These are phyloP conservation scores for Penicillium parvum DNA, from an alignment of 495 filamentous ascomycete genomes.

Conservation along the genomic window DNA sequence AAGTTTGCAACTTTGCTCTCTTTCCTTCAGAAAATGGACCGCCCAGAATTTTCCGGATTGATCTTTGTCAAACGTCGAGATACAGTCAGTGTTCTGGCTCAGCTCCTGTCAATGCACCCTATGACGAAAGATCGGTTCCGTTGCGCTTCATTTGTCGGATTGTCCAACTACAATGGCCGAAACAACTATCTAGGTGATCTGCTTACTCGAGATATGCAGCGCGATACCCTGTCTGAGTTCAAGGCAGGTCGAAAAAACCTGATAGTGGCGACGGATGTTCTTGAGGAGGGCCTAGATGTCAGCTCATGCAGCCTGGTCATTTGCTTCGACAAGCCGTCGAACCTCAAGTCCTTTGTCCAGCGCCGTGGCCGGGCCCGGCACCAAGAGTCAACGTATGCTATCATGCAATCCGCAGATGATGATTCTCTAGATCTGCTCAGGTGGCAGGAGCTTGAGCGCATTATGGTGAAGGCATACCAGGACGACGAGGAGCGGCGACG, in stretches of 20 bases:
- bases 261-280: slow-evolving; percentile 74
- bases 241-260: slow-evolving; percentile 66
- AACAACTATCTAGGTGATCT: slow-evolving; percentile 59
- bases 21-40: slow-evolving; percentile 43
- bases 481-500: slow-evolving; percentile 57
- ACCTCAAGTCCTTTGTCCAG: slow-evolving; percentile 85
- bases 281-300: slow-evolving; percentile 92
- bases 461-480: slow-evolving; percentile 71
- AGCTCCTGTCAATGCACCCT: slow-evolving; percentile 61
- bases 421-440: slow-evolving; percentile 31
- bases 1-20: slow-evolving; percentile 55
- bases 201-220: slow-evolving; percentile 49
- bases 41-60: slow-evolving; percentile 57
- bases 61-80: slow-evolving; percentile 75
- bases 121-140: slow-evolving; percentile 54
- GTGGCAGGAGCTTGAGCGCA: slow-evolving; percentile 62
- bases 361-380: slow-evolving; percentile 79
- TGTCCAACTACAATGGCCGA: slow-evolving; percentile 45
- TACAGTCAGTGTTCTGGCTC: slow-evolving; percentile 61
- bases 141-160: slow-evolving; percentile 64
- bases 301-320: slow-evolving; percentile 80
- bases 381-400: slow-evolving; percentile 62
- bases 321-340: slow-evolving; percentile 74
- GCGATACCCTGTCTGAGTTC: slow-evolving; percentile 63
- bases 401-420: slow-evolving; percentile 52